Base-by-base conservation (phyloP, 495 filamentous ascomycete species). In the Aspergillus haitiensis region DNA sequence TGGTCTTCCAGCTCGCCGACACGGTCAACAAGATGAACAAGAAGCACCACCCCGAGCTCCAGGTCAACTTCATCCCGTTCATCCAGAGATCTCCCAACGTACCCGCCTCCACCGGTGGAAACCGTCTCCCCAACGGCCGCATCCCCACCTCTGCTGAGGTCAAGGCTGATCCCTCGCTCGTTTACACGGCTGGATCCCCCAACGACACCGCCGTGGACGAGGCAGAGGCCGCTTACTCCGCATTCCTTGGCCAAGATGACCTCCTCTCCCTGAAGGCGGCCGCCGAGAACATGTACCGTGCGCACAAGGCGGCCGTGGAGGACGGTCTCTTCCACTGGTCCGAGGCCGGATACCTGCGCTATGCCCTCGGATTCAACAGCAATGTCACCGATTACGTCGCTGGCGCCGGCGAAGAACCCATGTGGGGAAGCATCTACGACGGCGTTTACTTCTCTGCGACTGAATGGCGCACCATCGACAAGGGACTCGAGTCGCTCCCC, bases 21-120 rank as follows among this genome's bases (percentile, higher is more conserved):
- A 75, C 79, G 51, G 72, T 89, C 60, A 88, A 88, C 65, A 60
- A 67, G 47, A 70, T 86, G 61, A 88, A 89, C 67, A 67, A 65
- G 6, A 57, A 80, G n/a, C 9, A 10, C 56, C 55, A 78, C 48
- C 73, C 78, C 11, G 76, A 81, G 18, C 75, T 84, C 6, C 73
- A 72, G 37, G 82, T 90, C 37, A 81, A 88, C 48, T 90, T 90
- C 60, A 88, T 89, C 40, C 79, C 79, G 0, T 90, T 82, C 79
- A 70, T 83, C 34, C 83, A 90, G 63, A 75, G 62, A 15, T 79
- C 69, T 46, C 67, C 70, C 4, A 88, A 88, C 56, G 71, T 78
- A 0, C 75, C 84, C 6, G 72, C 78, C 10, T 72, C 82, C 56
- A 63, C 77, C 32, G 74, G 80, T 15, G 83, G 84, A 0, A 73